Evolutionary conservation across 441 rosid genomes (phyloP).

Genomic region (Eutrema salsugineum): DNA sequence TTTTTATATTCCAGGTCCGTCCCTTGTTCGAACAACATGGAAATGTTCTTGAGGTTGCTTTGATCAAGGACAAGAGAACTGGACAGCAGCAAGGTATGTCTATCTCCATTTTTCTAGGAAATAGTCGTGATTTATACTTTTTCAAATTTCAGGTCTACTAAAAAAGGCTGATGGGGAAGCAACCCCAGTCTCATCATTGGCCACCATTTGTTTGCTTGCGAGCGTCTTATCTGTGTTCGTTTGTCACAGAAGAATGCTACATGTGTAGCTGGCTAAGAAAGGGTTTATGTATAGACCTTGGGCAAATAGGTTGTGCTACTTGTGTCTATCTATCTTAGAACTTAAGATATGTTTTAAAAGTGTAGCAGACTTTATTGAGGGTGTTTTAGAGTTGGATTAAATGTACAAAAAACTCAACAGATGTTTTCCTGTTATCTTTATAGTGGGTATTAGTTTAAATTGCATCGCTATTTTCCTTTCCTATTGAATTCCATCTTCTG

Average conservation of each 20-base stretch:
- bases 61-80: slow-evolving; percentile 95
- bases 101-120: slow-evolving; percentile 36
- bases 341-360: slow-evolving; percentile 54
- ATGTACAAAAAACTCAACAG: slow-evolving; percentile 52
- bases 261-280: slow-evolving; percentile 49
- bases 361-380: slow-evolving; percentile 42
- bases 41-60: slow-evolving; percentile 90
- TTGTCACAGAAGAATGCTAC: slow-evolving; percentile 64
- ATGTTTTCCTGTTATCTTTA: slow-evolving; percentile 33
- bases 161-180: slow-evolving; percentile 94
- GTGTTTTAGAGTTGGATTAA: slow-evolving; percentile 38
- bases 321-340: slow-evolving; percentile 53
- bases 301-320: slow-evolving; percentile 47
- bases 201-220: slow-evolving; percentile 73
- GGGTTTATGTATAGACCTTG: slow-evolving; percentile 45
- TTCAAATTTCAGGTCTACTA: slow-evolving; percentile 74
- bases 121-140: slow-evolving; percentile 45
- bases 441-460: slow-evolving; percentile 43
- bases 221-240: slow-evolving; percentile 44
- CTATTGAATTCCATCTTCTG: slow-evolving; percentile 22
- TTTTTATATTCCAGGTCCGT: slow-evolving; percentile 57
- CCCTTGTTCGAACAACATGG: slow-evolving; percentile 91
- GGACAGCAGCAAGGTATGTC: slow-evolving; percentile 97
- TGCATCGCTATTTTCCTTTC: slow-evolving; percentile 32
- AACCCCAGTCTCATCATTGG: slow-evolving; percentile 77